Evolutionary conservation across 768 basidiomycete genomes (phyloP), one percentile per base, ranked within the genome.

Genomic region (Mycena crocata): DNA sequence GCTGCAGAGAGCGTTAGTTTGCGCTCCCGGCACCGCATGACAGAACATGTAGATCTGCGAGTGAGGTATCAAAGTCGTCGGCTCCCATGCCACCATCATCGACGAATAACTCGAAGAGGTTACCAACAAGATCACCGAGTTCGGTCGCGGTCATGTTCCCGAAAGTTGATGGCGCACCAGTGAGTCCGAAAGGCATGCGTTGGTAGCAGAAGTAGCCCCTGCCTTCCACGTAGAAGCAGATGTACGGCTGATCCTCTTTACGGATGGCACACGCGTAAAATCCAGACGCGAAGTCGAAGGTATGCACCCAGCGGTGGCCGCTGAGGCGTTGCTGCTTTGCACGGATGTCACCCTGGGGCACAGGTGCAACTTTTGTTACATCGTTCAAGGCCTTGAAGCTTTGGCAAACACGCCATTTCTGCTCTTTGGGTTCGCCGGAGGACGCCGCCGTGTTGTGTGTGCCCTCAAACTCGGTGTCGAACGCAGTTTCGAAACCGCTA

Each of bases 401-500:
- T 39, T 84, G 82, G 64, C 81, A 82, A 0, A 84, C 65, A 8
- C 79, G 31, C 81, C 79, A 83, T 59, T 81, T 80, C 23, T 68
- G 56, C n/a, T 57, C 26, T 32, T 5, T n/a, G 35, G 67, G 32
- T 49, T 0, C 23, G 40, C 8, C 19, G 51, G 13, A n/a, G 26
- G 26, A 2, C 19, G 15, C 26, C 37, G 32, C 9, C 24, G n/a
- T 69, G 63, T 32, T 72, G 73, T 31, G 72, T 73, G 12, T 76
- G 37, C 13, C 70, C 44, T 12, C 6, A 24, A 24, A 37, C 35
- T 37, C 15, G 35, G 35, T 37, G 35, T 45, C 52, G 42, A 71
- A 32, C 9, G 32, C 35, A 1, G 61, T 23, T 0, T 26, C 24
- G 17, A 56, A 34, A 10, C 66, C 60, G 1, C 54, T 48, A 10